Evolutionary conservation across 2,329 filamentous ascomycete genomes (phyloP).

Genomic region (Epichloe aotearoae): DNA sequence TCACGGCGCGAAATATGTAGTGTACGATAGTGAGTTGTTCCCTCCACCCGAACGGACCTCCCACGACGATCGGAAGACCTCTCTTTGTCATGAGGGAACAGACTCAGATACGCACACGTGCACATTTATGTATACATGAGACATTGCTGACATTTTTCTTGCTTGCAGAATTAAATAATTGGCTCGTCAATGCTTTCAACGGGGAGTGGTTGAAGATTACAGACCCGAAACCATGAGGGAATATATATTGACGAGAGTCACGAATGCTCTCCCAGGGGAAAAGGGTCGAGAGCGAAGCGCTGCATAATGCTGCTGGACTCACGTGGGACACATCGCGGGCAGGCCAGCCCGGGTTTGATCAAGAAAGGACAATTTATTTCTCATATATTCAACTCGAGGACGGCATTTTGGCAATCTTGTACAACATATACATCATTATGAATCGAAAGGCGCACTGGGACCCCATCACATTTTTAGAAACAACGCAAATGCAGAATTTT

Average conservation of each 20-base stretch:
- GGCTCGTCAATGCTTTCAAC: constrained; percentile 96
- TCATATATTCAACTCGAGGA: not conserved
- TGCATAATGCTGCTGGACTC: too few species aligned
- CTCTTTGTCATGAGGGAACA: not conserved
- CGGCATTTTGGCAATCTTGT: not conserved
- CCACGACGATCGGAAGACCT: not conserved
- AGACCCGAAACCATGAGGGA: constrained; percentile 30
- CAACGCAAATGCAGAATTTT: constrained; percentile 1
- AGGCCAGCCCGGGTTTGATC: too few species aligned
- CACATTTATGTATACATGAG: too few species aligned
- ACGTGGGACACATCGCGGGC: not conserved
- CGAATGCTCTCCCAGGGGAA: too few species aligned
- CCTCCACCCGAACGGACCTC: too few species aligned
- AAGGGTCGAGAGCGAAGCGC: too few species aligned
- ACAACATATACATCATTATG: not conserved
- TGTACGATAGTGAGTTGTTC: constrained; percentile 68
- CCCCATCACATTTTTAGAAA: not conserved
- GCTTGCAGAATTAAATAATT: constrained; percentile 58
- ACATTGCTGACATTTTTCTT: too few species aligned
- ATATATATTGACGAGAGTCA: not conserved
- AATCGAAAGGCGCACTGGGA: not conserved
- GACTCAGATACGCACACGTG: too few species aligned
- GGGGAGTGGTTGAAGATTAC: constrained; percentile 70
- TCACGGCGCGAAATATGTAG: constrained; percentile 80
- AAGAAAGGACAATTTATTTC: not conserved